Base-by-base conservation (phyloP, 2,329 filamentous ascomycete species). In the Laburnicola sp. region DNA sequence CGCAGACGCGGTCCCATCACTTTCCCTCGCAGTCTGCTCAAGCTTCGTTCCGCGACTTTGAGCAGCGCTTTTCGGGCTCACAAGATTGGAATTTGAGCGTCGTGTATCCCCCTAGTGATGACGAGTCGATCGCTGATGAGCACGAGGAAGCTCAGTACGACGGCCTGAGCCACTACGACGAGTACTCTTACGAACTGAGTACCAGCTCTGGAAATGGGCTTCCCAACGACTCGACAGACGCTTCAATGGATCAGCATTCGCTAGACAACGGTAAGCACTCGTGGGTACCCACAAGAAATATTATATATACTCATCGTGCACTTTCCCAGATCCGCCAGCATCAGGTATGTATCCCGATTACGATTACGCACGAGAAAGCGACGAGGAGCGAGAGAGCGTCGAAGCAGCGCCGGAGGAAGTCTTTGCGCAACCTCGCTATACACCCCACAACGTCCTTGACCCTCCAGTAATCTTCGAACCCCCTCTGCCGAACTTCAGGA, bases 341-440 rank as follows among this genome's bases (percentile, higher is more conserved):
- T 51, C 49, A 25, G 48, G 42, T 30, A 55, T 51, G 45, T 54
- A 50, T 48, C 47, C 51, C n/a, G 38, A 22, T 34, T 28, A 46
- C 31, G 41, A 35, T n/a, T 37, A 22, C 26, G 34, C 21, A 8
- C 32, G 31, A 28, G 4, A 37, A 21, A 22, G 30, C 22, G 6
- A 23, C 26, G 21, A 46, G 8, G 21, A 46, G 4, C 26, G 30
- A 8, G 30, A 32, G 5, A 46, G n/a, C 10, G 32, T 28, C 16
- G 3, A 9, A 2, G 2, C 6, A n/a, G 22, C 5, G 4, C 4
- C 7, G 7, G 16, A 22, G 9, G 38, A 40, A 16, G 11, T 40
- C 38, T 40, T 27, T n/a, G 25, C 25, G 10, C 23, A 40, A 34
- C 27, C 28, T 10, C 41, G 25, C 22, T 7, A 30, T 4, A 10